These are phyloP conservation scores for Cercospora sesami DNA, from an alignment of 2,329 filamentous ascomycete species.

Conservation along the genomic window DNA sequence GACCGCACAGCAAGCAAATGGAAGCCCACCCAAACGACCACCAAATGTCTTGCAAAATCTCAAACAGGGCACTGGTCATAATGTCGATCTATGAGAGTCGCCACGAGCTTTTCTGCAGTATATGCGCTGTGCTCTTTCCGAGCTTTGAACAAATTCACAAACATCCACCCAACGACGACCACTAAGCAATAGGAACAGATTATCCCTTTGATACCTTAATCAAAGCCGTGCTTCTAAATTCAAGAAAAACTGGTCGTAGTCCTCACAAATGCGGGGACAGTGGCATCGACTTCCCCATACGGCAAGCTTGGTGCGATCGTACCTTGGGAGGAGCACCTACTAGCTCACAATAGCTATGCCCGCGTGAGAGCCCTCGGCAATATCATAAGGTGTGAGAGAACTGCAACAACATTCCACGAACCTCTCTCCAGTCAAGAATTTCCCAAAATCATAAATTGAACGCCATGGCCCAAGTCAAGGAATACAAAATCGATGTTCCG, in stretches of 20 bases:
- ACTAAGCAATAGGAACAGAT: too few relatives aligned
- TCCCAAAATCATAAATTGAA: neutral
- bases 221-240: too few relatives aligned
- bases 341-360: constrained; percentile 6
- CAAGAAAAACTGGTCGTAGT: neutral
- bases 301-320: constrained; percentile 12
- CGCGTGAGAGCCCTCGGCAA: constrained; percentile 7
- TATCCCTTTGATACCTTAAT: too few relatives aligned
- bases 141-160: too few relatives aligned
- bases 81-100: too few relatives aligned
- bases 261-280: neutral
- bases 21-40: too few relatives aligned
- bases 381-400: neutral
- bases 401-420: neutral
- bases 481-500: constrained; percentile 21
- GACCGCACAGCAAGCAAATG: too few relatives aligned
- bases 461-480: constrained; percentile 20
- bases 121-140: too few relatives aligned
- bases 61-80: too few relatives aligned
- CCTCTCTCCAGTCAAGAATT: neutral
- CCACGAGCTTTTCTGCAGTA: too few relatives aligned
- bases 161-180: too few relatives aligned
- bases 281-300: neutral
- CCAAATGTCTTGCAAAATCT: too few relatives aligned
- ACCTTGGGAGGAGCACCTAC: neutral